Evolutionary conservation across 192 early-diverging fungal genomes (phyloP).

Genomic region (Linnemannia zychae): DNA sequence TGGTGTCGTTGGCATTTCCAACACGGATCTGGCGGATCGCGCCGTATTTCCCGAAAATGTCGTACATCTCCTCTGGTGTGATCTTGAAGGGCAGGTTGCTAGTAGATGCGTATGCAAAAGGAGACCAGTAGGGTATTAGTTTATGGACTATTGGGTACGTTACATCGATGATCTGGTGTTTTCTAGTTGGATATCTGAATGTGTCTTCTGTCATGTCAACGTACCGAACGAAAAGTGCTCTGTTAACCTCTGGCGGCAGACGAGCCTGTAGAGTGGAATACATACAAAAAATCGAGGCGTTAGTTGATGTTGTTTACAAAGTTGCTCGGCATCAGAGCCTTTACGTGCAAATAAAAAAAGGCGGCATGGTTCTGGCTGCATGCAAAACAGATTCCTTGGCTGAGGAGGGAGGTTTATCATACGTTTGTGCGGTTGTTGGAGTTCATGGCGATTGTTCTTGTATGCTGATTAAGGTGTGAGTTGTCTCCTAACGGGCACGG

Average conservation of each 20-base stretch:
- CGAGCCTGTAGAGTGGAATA: conserved; percentile 63
- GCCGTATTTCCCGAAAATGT: conserved; percentile 98
- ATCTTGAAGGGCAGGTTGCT: conserved; percentile 97
- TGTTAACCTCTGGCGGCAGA: conserved; percentile 94
- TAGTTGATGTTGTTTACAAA: not conserved
- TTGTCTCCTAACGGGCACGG: not conserved
- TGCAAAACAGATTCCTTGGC: not conserved
- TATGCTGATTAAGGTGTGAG: too few relatives aligned
- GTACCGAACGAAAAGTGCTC: conserved; percentile 90
- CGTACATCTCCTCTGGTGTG: conserved; percentile 96
- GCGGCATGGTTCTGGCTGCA: not conserved
- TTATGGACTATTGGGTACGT: not conserved
- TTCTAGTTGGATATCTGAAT: not conserved
- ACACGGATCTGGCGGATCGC: conserved; percentile 93
- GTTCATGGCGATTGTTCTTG: not conserved
- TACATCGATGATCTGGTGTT: not conserved
- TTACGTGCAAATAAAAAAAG: not conserved
- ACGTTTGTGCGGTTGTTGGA: conserved; percentile 39
- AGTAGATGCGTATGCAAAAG: not conserved
- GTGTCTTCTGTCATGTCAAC: not conserved
- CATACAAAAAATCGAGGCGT: not conserved
- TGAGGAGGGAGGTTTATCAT: not conserved
- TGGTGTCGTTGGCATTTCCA: conserved; percentile 88
- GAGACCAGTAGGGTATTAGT: not conserved
- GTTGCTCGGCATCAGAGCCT: not conserved